Evolutionary conservation across 306 rosid genomes (phyloP), one percentile per base, ranked within the genome.

Genomic region (Vigna mungo): DNA sequence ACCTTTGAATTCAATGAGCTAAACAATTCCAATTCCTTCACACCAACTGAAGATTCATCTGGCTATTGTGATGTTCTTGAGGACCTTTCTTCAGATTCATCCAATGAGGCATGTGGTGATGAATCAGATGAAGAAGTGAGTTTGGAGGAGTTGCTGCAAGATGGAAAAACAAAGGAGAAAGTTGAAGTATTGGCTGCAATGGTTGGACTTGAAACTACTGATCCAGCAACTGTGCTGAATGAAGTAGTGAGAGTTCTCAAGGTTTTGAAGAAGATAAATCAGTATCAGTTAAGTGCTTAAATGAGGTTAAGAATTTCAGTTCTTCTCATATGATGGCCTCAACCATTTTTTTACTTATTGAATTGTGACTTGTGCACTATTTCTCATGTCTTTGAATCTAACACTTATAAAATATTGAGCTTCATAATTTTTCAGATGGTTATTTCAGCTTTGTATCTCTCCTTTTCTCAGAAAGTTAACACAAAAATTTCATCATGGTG

Each of bases 241-340:
- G 86, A 84, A 78, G 89, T 86, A 3, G 80, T 75, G 65, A 81
- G 78, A 44, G 73, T 78, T 78, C 83, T 85, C 36, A 78, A 78
- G 75, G n/a, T 47, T 36, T 30, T 78, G 23, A 53, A 78, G 36
- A 60, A 20, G 27, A 14, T 68, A 7, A 37, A 60, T 52, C 43
- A 43, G 41, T 55, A 20, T 44, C 49, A 44, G 15, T 44, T 11
- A 44, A 44, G 49, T 44, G 5, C 16, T 44, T 44, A 44, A 7
- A 44, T 0, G 16, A 44, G 16, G 16, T 14, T 44, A 44, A 44
- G 49, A 44, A 10, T 2, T 10, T 34, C 34, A 55, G 14, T 39
- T 51, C 14, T 69, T 51, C 12, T 74, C 9, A 18, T n/a, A 9
- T 74, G 9, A 53, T 76, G 66, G 58, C 15, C 68, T 37, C 44